Base-by-base conservation (phyloP, 1,284 basidiomycete genomes). In the Pseudozyma tsukubaensis region DNA sequence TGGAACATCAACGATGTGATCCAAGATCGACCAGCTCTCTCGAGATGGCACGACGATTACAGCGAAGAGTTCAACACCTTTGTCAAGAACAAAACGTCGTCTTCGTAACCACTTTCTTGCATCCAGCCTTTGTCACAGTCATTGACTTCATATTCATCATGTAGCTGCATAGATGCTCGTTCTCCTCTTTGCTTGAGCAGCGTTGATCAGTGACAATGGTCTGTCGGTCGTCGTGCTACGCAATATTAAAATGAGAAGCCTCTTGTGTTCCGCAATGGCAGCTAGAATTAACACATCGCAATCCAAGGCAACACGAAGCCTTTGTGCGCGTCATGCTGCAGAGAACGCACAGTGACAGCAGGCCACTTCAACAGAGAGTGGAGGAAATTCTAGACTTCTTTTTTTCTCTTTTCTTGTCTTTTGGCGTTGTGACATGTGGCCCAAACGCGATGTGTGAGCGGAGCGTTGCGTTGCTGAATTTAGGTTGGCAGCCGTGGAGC, bases 1-100 rank as follows among this genome's bases (percentile, higher is more conserved):
- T 78, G 76, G 76, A 78, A 76, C 43, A 59, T 79, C 51, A 63
- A 77, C 50, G 77, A 79, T 43, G 63, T 79, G 35, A 72, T 78
- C 32, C 59, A 72, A 52, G 76, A 79, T 43, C 60, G 76, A 21
- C 72, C 76, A n/a, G 68, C 77, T 32, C 60, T 79, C 21, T 79
- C 76, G 36, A 54, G 75, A 54, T 78, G 76, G 76, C 65, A 79
- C 57, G 60, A 67, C 2, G 73, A 76, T 40, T 75, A 63, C 40
- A 50, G 57, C 11, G 6, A 21, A 6, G 32, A 69, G 40, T 77
- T 78, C 62, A 71, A 69, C 47, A 65, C 72, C 35, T 77, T 67
- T 54, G 52, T 65, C 58, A 67, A 60, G 49, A 64, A 47, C 51
- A 68, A 63, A 57, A 70, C 57, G n/a, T 70, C 58, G 36, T 70